These are phyloP conservation scores for Chaetoscypha palmicola DNA, from an alignment of 2,329 filamentous ascomycete genomes.

Conservation along the genomic window DNA sequence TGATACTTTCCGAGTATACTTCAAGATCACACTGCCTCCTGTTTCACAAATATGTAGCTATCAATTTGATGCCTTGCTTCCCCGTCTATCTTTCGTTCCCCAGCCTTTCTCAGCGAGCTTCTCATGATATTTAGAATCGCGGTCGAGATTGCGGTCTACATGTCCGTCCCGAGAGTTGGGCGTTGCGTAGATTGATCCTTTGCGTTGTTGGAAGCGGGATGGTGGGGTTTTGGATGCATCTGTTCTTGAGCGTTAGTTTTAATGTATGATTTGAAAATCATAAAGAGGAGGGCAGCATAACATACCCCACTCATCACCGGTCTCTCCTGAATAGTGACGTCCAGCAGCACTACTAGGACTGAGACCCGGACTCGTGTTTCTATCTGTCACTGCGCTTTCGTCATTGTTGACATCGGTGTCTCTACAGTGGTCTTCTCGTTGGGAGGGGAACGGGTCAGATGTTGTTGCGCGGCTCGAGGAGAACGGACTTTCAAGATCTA, in stretches of 20 bases:
- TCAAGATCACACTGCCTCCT: no score
- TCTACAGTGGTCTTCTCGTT: background rate
- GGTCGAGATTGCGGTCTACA: constrained; percentile 48
- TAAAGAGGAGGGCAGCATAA: no score
- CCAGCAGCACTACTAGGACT: background rate
- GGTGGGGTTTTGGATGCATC: constrained; percentile 62
- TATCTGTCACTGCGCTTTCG: background rate
- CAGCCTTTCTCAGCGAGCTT: constrained; percentile 45
- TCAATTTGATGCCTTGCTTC: constrained; percentile 6
- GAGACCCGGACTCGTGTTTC: background rate
- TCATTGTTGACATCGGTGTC: background rate
- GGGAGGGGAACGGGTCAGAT: constrained; percentile 1
- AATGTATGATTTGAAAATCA: no score
- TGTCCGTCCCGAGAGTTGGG: constrained; percentile 58
- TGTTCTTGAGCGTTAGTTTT: no score
- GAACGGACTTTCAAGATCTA: background rate
- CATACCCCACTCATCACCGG: constrained; percentile 12
- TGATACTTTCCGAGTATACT: no score
- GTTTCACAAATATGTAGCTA: no score
- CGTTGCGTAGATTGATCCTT: constrained; percentile 62
- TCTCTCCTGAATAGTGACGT: constrained; percentile 1
- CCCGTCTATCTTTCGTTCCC: constrained; percentile 2
- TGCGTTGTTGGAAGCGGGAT: constrained; percentile 61
- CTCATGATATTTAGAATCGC: constrained; percentile 50
- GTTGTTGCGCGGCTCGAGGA: no score